These are phyloP conservation scores for Bombardia bombarda DNA, from an alignment of 495 filamentous ascomycete genomes.

Conservation along the genomic window DNA sequence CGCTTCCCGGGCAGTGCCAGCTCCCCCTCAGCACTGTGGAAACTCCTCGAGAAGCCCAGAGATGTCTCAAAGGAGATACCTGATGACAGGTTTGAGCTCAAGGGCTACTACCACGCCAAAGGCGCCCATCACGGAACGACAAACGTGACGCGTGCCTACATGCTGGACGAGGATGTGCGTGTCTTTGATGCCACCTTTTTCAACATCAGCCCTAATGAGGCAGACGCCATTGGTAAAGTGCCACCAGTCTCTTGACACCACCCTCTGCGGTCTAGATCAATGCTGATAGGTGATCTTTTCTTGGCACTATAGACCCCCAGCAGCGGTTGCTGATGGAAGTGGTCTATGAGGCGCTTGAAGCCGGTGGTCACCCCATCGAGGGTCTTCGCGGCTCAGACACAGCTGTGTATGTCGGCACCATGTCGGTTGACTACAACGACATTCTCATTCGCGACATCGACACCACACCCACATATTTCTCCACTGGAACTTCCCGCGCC, in stretches of 20 bases:
- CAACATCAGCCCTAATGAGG: constrained; percentile 44
- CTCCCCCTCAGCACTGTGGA: constrained; percentile 38
- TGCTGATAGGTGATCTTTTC: no score
- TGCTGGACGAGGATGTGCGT: constrained; percentile 33
- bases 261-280: no score
- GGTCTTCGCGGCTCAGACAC: constrained; percentile 2
- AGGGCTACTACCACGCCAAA: constrained; percentile 53
- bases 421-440: constrained; percentile 18
- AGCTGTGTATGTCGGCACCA: constrained; percentile 29
- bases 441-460: constrained; percentile 1
- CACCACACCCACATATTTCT: constrained; percentile 35
- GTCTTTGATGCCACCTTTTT: constrained; percentile 49
- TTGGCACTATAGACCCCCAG: constrained; percentile 74
- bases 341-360: constrained; percentile 72
- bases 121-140: constrained; percentile 37
- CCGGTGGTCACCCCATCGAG: constrained; percentile 44
- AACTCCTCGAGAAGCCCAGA: constrained; percentile 6
- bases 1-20: constrained; percentile 42
- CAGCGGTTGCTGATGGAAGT: constrained; percentile 67
- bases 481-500: constrained; percentile 14
- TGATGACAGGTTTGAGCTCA: constrained; percentile 47
- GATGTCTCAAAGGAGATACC: constrained; percentile 31
- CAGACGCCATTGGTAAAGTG: constrained; percentile 45
- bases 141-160: constrained; percentile 13
- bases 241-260: no score